phyloP scores from a whole-genome alignment of 441 rosid genomes.

The Adansonia rubrostipa region DNA sequence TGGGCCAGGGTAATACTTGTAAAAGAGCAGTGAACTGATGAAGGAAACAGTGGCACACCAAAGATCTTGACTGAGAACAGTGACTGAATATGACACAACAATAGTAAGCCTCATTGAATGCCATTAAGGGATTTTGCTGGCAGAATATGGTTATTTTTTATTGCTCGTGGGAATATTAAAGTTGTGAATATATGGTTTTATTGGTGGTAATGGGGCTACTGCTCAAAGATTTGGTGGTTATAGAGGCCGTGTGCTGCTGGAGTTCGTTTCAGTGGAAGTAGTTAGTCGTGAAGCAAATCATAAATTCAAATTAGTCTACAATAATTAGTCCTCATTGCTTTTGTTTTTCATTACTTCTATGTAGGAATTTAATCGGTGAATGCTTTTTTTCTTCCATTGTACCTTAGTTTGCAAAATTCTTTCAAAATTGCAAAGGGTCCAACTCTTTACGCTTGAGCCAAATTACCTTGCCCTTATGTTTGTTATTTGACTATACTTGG shows the following conservation, averaged over 20 bases:
- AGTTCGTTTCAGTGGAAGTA: not conserved
- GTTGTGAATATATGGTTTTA: not conserved
- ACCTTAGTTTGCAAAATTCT: not conserved
- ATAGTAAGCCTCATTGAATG: not conserved
- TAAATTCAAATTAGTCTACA: not conserved
- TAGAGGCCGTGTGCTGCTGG: not conserved
- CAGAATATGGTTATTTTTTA: not conserved
- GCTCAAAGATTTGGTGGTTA: not conserved
- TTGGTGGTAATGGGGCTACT: not conserved
- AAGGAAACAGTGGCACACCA: not conserved
- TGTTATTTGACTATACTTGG: not conserved
- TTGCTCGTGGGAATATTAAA: not conserved
- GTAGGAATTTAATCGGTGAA: not conserved
- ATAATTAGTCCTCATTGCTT: not conserved
- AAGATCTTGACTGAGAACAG: not conserved
- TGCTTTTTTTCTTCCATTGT: not conserved
- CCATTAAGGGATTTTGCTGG: not conserved
- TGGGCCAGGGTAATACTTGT: not conserved
- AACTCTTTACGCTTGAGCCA: not conserved
- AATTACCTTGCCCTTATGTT: not conserved
- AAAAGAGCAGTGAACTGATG: not conserved
- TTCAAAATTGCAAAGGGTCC: not conserved
- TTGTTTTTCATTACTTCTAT: not conserved
- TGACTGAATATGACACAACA: not conserved
- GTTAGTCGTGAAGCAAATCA: not conserved